Evolutionary conservation across 768 basidiomycete genomes (phyloP), one percentile per base, ranked within the genome.

Genomic region (Mycena filopes): DNA sequence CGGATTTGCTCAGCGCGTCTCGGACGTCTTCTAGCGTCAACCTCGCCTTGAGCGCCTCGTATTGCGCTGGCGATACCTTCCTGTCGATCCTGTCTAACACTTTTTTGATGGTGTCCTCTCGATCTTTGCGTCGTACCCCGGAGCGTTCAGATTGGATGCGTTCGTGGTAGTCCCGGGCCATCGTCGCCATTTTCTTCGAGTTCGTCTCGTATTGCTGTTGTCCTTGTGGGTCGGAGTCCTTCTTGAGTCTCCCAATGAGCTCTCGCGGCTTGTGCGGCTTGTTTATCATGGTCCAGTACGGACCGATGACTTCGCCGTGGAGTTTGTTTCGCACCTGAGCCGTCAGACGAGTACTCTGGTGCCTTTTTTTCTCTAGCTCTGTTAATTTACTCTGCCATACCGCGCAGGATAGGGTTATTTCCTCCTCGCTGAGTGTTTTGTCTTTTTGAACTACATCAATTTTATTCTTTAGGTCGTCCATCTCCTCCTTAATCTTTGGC

Each of bases 81-180:
- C 18, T 48, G 18, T 3, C 16, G 10, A 26, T 26, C 2, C 47
- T 46, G 29, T n/a, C 47, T 20, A 59, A 33, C 2, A 59, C 57
- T 18, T n/a, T 40, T 26, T 26, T n/a, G 3, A 59, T 49, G 3
- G 4, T 48, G 2, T 21, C 46, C 23, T 54, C 51, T 16, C 49
- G 20, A 2, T 26, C 25, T 2, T 50, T 25, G 12, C 12, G 3
- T 2, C 40, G 2, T 11, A 20, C 21, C 4, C 28, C 59, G 4
- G 26, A 9, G 1, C 42, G 11, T 12, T 60, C 49, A 10, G 33
- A 4, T 21, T 60, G 59, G 0, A 60, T 18, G 18, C n/a, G 3
- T 10, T 50, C 49, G 38, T 60, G 58, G 36, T 60, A 49, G 12
- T 38, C 36, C 4, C 59, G 26, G 1, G 59, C 59, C 28, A 60